A percentile compares a stretch with the other conserved stretches of the same genome.
Conservation (phyloP, 2,329 filamentous ascomycete species). For the Ophiocordyceps polyrhachis-furcata region DNA sequence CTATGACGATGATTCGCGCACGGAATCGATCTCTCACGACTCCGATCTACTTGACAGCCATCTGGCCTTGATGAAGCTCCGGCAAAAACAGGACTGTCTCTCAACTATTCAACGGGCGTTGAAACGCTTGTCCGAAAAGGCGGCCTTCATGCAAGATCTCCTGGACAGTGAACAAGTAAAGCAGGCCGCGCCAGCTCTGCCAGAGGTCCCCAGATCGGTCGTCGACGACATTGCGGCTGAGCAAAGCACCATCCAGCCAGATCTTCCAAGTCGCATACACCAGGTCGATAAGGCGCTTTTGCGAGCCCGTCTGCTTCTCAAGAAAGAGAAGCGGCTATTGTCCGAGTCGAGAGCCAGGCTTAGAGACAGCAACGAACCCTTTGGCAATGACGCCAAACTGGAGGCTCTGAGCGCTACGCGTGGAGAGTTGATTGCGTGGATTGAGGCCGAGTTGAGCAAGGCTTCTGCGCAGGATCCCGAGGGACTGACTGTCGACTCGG, state of each 20-base stretch:
- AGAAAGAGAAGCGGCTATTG: conserved; percentile 36
- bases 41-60: conserved; percentile 26
- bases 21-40: conserved; percentile 4
- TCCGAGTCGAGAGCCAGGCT: conserved; percentile 24
- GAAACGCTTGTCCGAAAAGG: conserved; percentile 29
- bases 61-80: conserved; percentile 29
- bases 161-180: conserved; percentile 31
- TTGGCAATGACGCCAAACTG: conserved; percentile 23
- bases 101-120: conserved; percentile 31
- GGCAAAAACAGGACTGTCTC: conserved; percentile 31
- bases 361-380: conserved; percentile 15
- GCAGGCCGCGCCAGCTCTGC: conserved; percentile 21
- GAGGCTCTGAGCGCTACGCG: conserved; percentile 36
- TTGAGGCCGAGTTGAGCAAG: conserved; percentile 40
- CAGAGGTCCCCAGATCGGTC: conserved; percentile 31
- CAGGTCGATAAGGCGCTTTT: conserved; percentile 39
- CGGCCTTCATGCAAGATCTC: conserved; percentile 29
- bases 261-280: conserved; percentile 28
- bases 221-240: conserved; percentile 29
- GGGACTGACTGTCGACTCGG: conserved; percentile 5
- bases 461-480: conserved; percentile 20
- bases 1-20: conserved; percentile 5
- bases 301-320: conserved; percentile 35
- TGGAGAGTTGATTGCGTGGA: conserved; percentile 44
- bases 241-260: conserved; percentile 16